phyloP scores from a whole-genome alignment of 1,284 basidiomycete genomes.

The Tilletiopsis washingtonensis region DNA sequence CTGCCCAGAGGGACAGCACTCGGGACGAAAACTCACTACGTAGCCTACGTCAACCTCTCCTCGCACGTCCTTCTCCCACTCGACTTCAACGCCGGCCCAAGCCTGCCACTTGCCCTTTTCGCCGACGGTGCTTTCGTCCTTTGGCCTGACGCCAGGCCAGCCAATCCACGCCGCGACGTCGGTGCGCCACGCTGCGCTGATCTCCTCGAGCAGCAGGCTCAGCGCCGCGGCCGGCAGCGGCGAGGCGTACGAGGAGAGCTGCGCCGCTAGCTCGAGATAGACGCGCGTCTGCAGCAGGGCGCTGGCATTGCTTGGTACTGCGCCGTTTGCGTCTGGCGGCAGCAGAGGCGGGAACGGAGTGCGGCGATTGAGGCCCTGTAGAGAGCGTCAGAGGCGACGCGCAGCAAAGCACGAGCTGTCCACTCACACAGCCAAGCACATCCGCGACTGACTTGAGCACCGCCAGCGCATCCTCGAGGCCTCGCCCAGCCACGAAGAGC shows the following conservation, averaged over 20 bases:
- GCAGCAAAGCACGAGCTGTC: too few species aligned
- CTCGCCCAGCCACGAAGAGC: neutral
- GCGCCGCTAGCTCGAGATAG: too few species aligned
- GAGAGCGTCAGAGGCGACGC: too few species aligned
- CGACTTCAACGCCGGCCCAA: slow-evolving; percentile 26
- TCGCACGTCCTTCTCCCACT: slow-evolving; percentile 26
- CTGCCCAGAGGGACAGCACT: neutral
- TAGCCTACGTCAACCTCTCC: slow-evolving; percentile 31
- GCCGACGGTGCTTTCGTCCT: neutral
- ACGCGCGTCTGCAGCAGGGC: too few species aligned
- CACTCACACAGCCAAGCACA: slow-evolving; percentile 9
- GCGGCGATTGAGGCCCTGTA: too few species aligned
- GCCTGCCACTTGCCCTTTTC: slow-evolving; percentile 9
- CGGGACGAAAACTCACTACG: slow-evolving; percentile 3
- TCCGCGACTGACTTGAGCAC: slow-evolving; percentile 12
- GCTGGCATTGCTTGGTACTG: too few species aligned
- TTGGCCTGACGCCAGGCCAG: slow-evolving; percentile 14
- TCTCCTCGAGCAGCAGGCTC: slow-evolving; percentile 16
- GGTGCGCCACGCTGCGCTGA: slow-evolving; percentile 18
- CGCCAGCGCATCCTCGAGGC: slow-evolving; percentile 6
- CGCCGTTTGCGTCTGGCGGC: too few species aligned
- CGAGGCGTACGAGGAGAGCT: too few species aligned
- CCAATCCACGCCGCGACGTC: slow-evolving; percentile 25
- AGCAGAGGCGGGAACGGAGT: too few species aligned
- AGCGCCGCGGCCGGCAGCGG: slow-evolving; percentile 14